Percentiles rank a stretch among this genome's conserved stretches.
These are phyloP conservation scores for Lathyrus aphaca DNA, from an alignment of 306 rosid species.

Conservation along the genomic window DNA sequence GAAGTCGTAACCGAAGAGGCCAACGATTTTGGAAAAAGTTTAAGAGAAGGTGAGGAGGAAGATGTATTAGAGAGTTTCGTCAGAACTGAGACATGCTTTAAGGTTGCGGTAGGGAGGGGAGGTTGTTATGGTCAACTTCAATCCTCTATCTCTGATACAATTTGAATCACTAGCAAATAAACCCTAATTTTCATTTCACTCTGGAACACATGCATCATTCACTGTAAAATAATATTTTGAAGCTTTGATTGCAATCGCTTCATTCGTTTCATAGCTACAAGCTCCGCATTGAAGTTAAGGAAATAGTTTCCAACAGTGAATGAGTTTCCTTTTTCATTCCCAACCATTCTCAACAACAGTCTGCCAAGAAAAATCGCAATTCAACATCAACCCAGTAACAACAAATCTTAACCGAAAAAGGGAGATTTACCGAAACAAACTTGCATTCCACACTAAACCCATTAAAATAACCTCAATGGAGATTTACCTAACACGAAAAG, in stretches of 20 bases:
- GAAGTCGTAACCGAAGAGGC: conserved; percentile 72
- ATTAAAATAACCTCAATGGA: no score
- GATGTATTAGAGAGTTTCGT: conserved; percentile 73
- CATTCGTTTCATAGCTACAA: no score
- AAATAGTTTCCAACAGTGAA: no score
- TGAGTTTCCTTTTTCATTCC: no score
- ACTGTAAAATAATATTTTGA: conserved; percentile 13
- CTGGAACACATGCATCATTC: conserved; percentile 1
- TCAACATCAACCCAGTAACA: no score
- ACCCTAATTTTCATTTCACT: conserved; percentile 36
- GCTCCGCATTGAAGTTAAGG: no score
- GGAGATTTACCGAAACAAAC: no score
- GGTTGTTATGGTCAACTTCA: not conserved
- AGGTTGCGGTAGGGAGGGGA: conserved; percentile 38
- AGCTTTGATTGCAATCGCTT: not conserved
- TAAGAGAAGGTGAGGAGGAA: conserved; percentile 82
- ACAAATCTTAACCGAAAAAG: no score
- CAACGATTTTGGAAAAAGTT: conserved; percentile 77
- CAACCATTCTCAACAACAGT: no score
- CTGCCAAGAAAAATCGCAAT: no score
- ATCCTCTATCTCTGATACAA: not conserved
- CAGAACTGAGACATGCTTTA: conserved; percentile 64
- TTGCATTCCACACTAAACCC: no score
- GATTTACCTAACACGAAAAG: no score
- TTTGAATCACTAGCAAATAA: conserved; percentile 13